These are phyloP conservation scores for Hortaea werneckii DNA, from an alignment of 2,329 filamentous ascomycete genomes.

Conservation along the genomic window DNA sequence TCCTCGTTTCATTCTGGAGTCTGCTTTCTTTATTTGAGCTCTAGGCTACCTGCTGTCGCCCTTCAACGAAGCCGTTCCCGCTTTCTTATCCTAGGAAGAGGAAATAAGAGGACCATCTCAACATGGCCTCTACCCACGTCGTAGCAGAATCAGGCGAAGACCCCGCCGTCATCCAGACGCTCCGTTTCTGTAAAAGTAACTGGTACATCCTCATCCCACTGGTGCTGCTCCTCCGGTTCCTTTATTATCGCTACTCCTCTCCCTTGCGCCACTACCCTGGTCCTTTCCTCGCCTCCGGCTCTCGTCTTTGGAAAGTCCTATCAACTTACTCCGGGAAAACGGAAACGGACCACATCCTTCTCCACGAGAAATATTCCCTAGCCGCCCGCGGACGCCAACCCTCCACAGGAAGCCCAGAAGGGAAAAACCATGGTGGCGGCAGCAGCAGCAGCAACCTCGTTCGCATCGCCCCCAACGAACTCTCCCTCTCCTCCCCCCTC, in stretches of 20 bases:
- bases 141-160: slow-evolving; percentile 2
- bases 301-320: slow-evolving; percentile 21
- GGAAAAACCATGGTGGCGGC: too few relatives aligned
- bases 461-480: slow-evolving; percentile 22
- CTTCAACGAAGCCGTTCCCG: too few relatives aligned
- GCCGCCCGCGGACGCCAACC: too few relatives aligned
- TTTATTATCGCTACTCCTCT: slow-evolving; percentile 20
- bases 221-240: slow-evolving; percentile 19
- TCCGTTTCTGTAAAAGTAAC: slow-evolving; percentile 10
- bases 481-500: slow-evolving; percentile 20
- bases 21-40: too few relatives aligned
- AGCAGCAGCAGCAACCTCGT: slow-evolving; percentile 15
- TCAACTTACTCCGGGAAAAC: slow-evolving; percentile 16
- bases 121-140: slow-evolving; percentile 9
- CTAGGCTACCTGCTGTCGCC: too few relatives aligned
- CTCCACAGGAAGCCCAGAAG: too few relatives aligned
- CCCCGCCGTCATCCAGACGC: slow-evolving; percentile 7
- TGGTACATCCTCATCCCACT: slow-evolving; percentile 14
- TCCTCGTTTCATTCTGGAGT: too few relatives aligned
- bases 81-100: too few relatives aligned
- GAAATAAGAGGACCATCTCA: slow-evolving; percentile 5
- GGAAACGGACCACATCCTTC: slow-evolving; percentile 16
- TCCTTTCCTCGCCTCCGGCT: slow-evolving; percentile 21
- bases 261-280: slow-evolving; percentile 20
- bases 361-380: slow-evolving; percentile 11